phyloP scores from a whole-genome alignment of 164 flowering plant genomes.

The Echeveria elegans region DNA sequence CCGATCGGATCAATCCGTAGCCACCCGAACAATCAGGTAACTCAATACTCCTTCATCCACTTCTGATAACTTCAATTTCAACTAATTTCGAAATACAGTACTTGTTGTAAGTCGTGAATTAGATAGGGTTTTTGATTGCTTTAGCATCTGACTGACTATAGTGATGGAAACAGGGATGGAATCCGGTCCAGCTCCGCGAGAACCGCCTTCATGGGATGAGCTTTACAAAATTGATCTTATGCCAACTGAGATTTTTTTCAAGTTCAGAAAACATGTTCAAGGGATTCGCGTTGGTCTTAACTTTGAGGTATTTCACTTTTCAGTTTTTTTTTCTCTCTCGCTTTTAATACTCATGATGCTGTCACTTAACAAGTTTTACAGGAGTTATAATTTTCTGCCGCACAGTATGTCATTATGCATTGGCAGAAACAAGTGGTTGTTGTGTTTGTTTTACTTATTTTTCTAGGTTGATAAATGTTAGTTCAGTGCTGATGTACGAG shows the following conservation, averaged over 20 bases:
- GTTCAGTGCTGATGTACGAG: background rate
- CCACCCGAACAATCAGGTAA: too few species aligned
- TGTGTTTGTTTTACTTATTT: background rate
- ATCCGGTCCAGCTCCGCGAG: conserved; percentile 27
- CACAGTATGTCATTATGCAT: background rate
- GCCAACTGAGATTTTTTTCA: conserved; percentile 73
- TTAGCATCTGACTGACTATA: too few species aligned
- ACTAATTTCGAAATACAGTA: too few species aligned
- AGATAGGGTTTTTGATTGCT: too few species aligned
- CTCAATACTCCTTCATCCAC: too few species aligned
- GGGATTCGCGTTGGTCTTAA: conserved; percentile 68
- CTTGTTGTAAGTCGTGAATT: too few species aligned
- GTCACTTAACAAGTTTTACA: too few species aligned
- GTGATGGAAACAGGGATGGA: conserved; percentile 34
- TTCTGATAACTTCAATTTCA: too few species aligned
- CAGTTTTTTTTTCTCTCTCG: too few species aligned
- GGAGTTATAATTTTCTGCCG: background rate
- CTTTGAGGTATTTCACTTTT: conserved; percentile 42
- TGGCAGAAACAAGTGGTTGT: background rate
- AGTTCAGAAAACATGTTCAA: conserved; percentile 63
- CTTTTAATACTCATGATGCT: too few species aligned
- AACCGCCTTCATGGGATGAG: conserved; percentile 62
- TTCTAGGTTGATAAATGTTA: background rate
- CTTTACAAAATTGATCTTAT: conserved; percentile 53
- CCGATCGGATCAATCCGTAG: too few species aligned